Base-by-base conservation (phyloP, 2,329 filamentous ascomycete genomes). In the Botryosphaeria dothidea region DNA sequence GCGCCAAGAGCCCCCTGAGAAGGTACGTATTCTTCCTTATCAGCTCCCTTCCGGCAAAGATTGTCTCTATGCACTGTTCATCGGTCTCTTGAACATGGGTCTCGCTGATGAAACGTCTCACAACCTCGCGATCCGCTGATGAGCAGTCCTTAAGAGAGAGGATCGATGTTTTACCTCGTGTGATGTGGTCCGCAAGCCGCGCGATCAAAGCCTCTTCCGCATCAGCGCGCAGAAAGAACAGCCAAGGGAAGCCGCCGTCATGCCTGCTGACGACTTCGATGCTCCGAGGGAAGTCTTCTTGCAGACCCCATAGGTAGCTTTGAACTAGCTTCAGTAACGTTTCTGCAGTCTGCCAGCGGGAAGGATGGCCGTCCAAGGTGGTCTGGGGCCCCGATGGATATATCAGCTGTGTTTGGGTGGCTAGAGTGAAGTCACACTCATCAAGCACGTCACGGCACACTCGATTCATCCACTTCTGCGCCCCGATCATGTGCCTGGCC, bases 371-470 rank as follows among this genome's bases (percentile, higher is more conserved):
- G 56, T 82, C 80, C 1, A 82, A 73, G 13, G 73, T 67, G 9
- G 67, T 71, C 64, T 81, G 80, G 0, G 69, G 69, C 6, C 80
- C 80, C 13, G 79, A 79, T 0, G 80, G 79, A 61, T 81, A 82
- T 27, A 81, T 77, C 0, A 82, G 71, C 68, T 81, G 78, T 13
- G 79, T 81, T 3, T 71, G 69, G 2, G 78, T 74, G 3, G 76
- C 74, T 31, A 82, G 72, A 23, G 77, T 78, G 29, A 80, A 74
- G 61, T 82, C 80, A 51, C 74, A 88, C 69, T 91, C 88, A 67
- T 91, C 89, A 0, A 91, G 74, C 0, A 91, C 79, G 69, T 92
- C 88, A 0, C 88, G 81, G 3, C 81, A 84, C 1, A 77, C 70
- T 0, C 66, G 64, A 2, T 83, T 76, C 4, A 90, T 71, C 78